Evolutionary conservation across 2,329 filamentous ascomycete species (phyloP), one percentile per base, ranked within the genome.

Genomic region (Talaromyces sp.): DNA sequence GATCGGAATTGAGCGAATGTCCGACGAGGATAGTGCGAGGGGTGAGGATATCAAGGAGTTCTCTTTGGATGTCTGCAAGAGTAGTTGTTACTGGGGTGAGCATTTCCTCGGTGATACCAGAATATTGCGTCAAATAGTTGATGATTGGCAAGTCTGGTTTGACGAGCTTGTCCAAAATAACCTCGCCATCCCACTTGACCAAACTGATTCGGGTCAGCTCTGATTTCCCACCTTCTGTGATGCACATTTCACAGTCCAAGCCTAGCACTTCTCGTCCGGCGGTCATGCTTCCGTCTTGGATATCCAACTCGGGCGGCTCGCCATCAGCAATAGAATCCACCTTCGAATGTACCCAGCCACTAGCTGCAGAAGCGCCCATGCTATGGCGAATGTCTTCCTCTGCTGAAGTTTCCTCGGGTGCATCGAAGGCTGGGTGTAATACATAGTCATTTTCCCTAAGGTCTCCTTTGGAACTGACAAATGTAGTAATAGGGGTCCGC

Each of bases 191-290:
- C 94, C 95, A 99, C 63, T 87, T 81, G 7, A 99, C 81, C 44
- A 98, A 76, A 72, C 92, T 97, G 72, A 98, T 89, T 61, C 95
- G 87, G 1, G 95, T 96, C 51, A 99, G 86, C 40, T 93, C 91
- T 65, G 89, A 91, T 66, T 91, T 85, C 55, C 87, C 87, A 64
- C 89, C 87, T 63, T 88, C 90, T 2, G 92, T 96, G 78, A 92
- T 88, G 73, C 93, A 96, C 95, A 99, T 99, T 76, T 99, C 95
- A 76, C 95, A 99, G 73, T 99, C 95, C 60, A 99, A 81, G 1
- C 92, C 89, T 56, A 96, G 80, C 10, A 97, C 80, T 42, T 89
- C 84, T 65, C 92, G 86, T 40, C 93, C 95, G 33, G 87, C 91
- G 0, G 92, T 96, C 62, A 96, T 79, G 74, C 92, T 94, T 60